These are phyloP conservation scores for Hymenoscyphus occultus DNA, from an alignment of 2,329 filamentous ascomycete genomes.

Conservation along the genomic window DNA sequence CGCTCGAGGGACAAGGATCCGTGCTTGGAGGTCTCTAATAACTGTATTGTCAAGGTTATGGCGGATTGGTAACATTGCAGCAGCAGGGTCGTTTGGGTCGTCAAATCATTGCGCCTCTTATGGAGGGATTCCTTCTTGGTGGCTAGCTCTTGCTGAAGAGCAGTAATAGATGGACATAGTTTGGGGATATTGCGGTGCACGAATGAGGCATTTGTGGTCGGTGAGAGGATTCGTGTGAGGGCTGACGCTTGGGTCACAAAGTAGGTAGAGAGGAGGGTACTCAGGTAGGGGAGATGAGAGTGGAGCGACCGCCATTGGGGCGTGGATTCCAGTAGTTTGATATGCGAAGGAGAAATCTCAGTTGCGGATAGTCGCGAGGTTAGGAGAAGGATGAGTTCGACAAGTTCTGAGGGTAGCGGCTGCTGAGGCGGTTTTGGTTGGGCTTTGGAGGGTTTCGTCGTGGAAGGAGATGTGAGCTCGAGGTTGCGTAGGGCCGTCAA, in stretches of 20 bases:
- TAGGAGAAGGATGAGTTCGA: constrained; percentile 55
- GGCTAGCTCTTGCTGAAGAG: constrained; percentile 40
- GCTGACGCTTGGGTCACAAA: constrained; percentile 50
- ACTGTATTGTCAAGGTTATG: constrained; percentile 27
- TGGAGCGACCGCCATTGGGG: constrained; percentile 50
- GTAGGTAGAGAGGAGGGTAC: constrained; percentile 46
- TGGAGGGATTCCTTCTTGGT: constrained; percentile 42
- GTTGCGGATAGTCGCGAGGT: constrained; percentile 42
- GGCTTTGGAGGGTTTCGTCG: constrained; percentile 25
- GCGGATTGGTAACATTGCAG: constrained; percentile 29
- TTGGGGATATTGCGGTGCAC: constrained; percentile 56
- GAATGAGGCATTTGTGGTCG: constrained; percentile 47
- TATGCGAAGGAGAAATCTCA: constrained; percentile 39
- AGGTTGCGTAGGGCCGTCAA: constrained; percentile 48
- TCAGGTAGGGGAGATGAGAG: constrained; percentile 47
- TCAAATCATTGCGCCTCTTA: constrained; percentile 38
- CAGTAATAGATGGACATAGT: constrained; percentile 42
- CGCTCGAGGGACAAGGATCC: constrained; percentile 28
- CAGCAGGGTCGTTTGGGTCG: constrained; percentile 33
- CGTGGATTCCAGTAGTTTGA: constrained; percentile 47
- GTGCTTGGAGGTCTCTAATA: constrained; percentile 34
- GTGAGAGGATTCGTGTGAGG: constrained; percentile 48
- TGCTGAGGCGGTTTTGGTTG: constrained; percentile 15
- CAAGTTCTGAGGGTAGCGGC: constrained; percentile 43
- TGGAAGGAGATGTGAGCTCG: constrained; percentile 35